Evolutionary conservation across 208 protist species (phyloP).

Genomic region (Wallacemonas sp.): DNA sequence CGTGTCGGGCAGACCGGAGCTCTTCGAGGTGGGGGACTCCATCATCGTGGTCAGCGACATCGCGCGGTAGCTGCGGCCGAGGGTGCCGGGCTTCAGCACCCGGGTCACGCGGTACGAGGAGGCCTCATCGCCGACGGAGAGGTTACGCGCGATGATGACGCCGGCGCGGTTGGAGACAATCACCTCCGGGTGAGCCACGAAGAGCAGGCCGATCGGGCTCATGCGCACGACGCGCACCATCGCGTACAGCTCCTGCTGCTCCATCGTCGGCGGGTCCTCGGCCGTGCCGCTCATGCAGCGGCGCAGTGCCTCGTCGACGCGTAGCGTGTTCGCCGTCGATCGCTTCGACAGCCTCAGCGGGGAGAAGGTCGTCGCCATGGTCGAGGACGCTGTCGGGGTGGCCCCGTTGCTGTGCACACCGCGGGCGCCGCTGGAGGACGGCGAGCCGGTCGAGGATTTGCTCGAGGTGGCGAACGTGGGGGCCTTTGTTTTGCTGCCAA

Average conservation of each 20-base stretch:
- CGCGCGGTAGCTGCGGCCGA: slow-evolving; percentile 73
- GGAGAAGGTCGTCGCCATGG: background rate
- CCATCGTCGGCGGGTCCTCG: slow-evolving; percentile 26
- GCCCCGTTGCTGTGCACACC: background rate
- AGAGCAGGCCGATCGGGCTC: slow-evolving; percentile 55
- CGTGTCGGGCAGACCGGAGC: slow-evolving; percentile 6
- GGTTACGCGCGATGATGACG: slow-evolving; percentile 67
- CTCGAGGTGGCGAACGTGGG: background rate
- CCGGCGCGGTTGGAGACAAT: slow-evolving; percentile 73
- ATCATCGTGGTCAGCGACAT: background rate
- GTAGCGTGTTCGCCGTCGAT: background rate
- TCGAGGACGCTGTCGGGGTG: background rate
- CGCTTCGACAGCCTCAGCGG: slow-evolving; percentile 11
- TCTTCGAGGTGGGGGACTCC: slow-evolving; percentile 14
- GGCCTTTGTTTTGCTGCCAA: background rate
- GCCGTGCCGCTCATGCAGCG: slow-evolving; percentile 27
- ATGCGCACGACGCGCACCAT: slow-evolving; percentile 47
- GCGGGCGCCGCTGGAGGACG: background rate
- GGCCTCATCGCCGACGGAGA: slow-evolving; percentile 56
- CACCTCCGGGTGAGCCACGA: slow-evolving; percentile 74
- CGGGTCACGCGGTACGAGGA: slow-evolving; percentile 50
- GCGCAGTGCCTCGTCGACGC: slow-evolving; percentile 48
- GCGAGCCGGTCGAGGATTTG: background rate
- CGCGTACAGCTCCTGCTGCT: slow-evolving; percentile 49
- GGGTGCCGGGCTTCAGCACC: slow-evolving; percentile 59